Conservation (phyloP, 2,329 filamentous ascomycete genomes). For the Colletotrichum sp. region DNA sequence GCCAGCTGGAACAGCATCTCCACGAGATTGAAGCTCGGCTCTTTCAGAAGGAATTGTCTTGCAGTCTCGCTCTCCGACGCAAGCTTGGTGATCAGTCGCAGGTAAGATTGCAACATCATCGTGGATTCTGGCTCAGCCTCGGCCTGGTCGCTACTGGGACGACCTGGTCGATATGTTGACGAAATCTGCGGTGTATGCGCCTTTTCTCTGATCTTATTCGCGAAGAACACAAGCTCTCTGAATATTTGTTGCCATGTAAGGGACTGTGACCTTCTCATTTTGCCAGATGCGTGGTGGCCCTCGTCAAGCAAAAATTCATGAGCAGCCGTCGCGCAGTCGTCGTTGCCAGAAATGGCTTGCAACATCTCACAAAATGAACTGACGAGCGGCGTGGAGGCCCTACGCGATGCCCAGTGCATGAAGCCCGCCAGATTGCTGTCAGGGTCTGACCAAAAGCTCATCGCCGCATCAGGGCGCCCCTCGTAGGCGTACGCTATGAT, state of each 20-base stretch:
- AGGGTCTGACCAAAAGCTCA: constrained; percentile 89
- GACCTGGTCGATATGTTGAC: constrained; percentile 58
- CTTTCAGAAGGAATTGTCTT: constrained; percentile 74
- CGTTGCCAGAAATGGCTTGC: constrained; percentile 82
- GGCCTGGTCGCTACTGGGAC: constrained; percentile 69
- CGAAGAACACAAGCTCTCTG: constrained; percentile 85
- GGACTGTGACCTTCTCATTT: constrained; percentile 81
- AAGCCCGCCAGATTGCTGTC: constrained; percentile 96
- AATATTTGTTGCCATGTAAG: constrained; percentile 95
- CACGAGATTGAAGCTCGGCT: constrained; percentile 69
- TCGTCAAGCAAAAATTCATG: constrained; percentile 93
- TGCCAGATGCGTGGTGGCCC: constrained; percentile 72
- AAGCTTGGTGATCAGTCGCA: constrained; percentile 85
- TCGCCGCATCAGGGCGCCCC: constrained; percentile 80
- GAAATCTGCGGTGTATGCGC: constrained; percentile 60
- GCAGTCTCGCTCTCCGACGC: constrained; percentile 75
- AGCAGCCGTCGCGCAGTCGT: constrained; percentile 81
- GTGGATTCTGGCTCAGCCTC: constrained; percentile 89
- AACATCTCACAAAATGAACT: constrained; percentile 98
- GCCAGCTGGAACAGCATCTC: constrained; percentile 80
- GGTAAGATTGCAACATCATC: constrained; percentile 96
- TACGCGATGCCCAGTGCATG: constrained; percentile 93
- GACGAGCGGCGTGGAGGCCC: constrained; percentile 94
- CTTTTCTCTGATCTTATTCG: constrained; percentile 77
- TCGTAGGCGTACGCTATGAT: constrained; percentile 94